A percentile compares a stretch with the other conserved stretches of the same genome.
Conservation (phyloP, 75 land plant genomes). For the Cunninghamia lanceolata region DNA sequence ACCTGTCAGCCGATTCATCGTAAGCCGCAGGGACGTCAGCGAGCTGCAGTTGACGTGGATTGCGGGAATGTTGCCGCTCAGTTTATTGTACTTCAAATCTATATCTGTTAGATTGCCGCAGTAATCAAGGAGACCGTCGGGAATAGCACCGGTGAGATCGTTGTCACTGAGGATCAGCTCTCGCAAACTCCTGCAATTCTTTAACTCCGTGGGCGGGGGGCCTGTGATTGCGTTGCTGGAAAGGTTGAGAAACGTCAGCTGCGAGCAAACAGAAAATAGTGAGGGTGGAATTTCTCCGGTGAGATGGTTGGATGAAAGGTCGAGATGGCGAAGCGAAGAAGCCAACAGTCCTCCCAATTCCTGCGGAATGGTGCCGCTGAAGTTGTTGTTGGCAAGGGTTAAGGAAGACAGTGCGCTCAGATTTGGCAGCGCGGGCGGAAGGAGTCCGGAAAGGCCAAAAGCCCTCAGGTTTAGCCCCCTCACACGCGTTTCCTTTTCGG, state of each 20-base stretch:
- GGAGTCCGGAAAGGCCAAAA: constrained; percentile 31
- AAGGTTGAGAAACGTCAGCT: constrained; percentile 32
- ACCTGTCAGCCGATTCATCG: not conserved
- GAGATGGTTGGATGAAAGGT: constrained; percentile 41
- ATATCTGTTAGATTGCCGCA: not conserved
- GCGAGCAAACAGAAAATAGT: constrained; percentile 22
- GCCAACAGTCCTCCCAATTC: constrained; percentile 28
- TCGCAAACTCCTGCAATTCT: constrained; percentile 24
- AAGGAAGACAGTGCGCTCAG: constrained; percentile 31
- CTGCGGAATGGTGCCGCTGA: constrained; percentile 31
- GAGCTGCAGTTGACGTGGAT: not conserved
- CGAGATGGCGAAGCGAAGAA: constrained; percentile 30
- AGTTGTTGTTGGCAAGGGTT: constrained; percentile 38
- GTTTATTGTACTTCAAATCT: not conserved
- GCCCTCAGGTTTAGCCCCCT: constrained; percentile 35
- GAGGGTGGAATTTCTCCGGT: constrained; percentile 24
- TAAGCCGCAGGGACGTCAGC: not conserved
- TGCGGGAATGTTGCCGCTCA: not conserved
- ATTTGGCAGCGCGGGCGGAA: constrained; percentile 40
- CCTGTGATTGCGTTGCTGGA: constrained; percentile 45
- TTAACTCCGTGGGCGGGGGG: constrained; percentile 22
- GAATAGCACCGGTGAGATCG: constrained; percentile 31
- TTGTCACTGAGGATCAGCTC: constrained; percentile 42
- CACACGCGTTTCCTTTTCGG: constrained; percentile 16
- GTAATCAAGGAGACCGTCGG: not conserved